Percentiles rank a stretch among this genome's conserved stretches.
phyloP scores from a whole-genome alignment of 495 filamentous ascomycete genomes.

The Tuber indicum region DNA sequence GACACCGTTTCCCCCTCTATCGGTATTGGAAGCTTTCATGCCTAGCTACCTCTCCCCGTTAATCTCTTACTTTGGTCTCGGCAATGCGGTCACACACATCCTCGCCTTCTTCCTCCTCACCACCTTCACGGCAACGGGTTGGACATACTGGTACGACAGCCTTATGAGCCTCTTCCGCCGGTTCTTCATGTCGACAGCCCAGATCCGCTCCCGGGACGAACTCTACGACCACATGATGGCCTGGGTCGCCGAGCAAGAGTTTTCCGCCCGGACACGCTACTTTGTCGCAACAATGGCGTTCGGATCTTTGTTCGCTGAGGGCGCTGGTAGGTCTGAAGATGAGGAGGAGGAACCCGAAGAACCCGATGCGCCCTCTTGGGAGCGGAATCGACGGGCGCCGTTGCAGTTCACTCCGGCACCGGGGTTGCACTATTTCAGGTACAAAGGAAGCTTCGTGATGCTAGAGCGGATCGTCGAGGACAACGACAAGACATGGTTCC shows the following conservation, averaged over 20 bases:
- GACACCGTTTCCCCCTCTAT: background rate
- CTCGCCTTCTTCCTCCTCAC: constrained; percentile 29
- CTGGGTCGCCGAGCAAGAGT: constrained; percentile 31
- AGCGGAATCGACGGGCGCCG: constrained; percentile 27
- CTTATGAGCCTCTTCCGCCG: constrained; percentile 18
- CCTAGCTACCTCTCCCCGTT: constrained; percentile 7
- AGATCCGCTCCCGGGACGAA: constrained; percentile 33
- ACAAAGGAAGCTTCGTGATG: constrained; percentile 23
- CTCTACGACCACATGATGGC: constrained; percentile 33
- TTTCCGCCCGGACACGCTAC: constrained; percentile 21
- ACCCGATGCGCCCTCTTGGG: constrained; percentile 16
- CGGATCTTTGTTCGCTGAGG: constrained; percentile 26
- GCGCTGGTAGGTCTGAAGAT: constrained; percentile 8
- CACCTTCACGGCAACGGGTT: constrained; percentile 24
- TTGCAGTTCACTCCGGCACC: constrained; percentile 33
- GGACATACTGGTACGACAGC: constrained; percentile 35
- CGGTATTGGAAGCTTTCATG: background rate
- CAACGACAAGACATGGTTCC: constrained; percentile 28
- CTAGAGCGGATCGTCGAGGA: constrained; percentile 23
- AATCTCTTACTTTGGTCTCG: constrained; percentile 27
- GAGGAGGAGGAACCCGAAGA: constrained; percentile 12
- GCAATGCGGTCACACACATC: constrained; percentile 17
- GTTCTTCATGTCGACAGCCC: constrained; percentile 34
- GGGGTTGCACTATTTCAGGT: constrained; percentile 23
- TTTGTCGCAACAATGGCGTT: constrained; percentile 34